Evolutionary conservation across 1,284 basidiomycete genomes (phyloP).

Genomic region (Naganishia sp.): DNA sequence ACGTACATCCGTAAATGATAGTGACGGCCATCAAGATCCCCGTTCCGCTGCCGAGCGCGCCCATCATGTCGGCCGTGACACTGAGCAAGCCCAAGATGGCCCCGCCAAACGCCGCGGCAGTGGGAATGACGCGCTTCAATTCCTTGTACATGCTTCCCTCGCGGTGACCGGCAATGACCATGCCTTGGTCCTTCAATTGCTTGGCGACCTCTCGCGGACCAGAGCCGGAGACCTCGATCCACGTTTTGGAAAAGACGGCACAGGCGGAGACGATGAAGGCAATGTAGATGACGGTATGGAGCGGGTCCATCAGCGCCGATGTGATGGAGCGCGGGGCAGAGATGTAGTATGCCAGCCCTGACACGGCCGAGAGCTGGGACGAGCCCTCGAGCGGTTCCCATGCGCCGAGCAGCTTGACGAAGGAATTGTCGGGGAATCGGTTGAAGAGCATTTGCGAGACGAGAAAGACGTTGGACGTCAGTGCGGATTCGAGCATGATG

Average conservation of each 20-base stretch:
- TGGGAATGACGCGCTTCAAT: constrained; percentile 95
- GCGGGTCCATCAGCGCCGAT: constrained; percentile 83
- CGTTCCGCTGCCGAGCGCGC: constrained; percentile 93
- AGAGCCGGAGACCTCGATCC: constrained; percentile 97
- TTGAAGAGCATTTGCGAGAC: constrained; percentile 91
- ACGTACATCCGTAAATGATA: constrained; percentile 90
- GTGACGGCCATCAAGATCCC: constrained; percentile 98
- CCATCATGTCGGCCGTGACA: constrained; percentile 94
- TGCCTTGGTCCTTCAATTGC: constrained; percentile 97
- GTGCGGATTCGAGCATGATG: constrained; percentile 96
- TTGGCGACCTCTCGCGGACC: constrained; percentile 95
- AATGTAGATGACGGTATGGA: constrained; percentile 91
- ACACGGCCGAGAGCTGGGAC: constrained; percentile 83
- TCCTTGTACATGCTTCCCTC: constrained; percentile 99
- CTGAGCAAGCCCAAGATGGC: constrained; percentile 90
- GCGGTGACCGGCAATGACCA: constrained; percentile 98
- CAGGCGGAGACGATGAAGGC: constrained; percentile 91
- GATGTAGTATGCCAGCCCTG: constrained; percentile 97
- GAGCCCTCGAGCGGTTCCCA: constrained; percentile 98
- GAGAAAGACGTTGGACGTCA: constrained; percentile 94
- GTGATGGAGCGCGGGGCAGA: constrained; percentile 90
- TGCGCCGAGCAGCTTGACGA: constrained; percentile 86
- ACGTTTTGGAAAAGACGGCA: constrained; percentile 97
- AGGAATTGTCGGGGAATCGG: constrained; percentile 87
- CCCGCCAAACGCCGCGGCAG: constrained; percentile 94